A percentile compares a stretch with the other conserved stretches of the same genome.
These are phyloP conservation scores for Medicago arabica DNA, from an alignment of 306 rosid species.

Conservation along the genomic window DNA sequence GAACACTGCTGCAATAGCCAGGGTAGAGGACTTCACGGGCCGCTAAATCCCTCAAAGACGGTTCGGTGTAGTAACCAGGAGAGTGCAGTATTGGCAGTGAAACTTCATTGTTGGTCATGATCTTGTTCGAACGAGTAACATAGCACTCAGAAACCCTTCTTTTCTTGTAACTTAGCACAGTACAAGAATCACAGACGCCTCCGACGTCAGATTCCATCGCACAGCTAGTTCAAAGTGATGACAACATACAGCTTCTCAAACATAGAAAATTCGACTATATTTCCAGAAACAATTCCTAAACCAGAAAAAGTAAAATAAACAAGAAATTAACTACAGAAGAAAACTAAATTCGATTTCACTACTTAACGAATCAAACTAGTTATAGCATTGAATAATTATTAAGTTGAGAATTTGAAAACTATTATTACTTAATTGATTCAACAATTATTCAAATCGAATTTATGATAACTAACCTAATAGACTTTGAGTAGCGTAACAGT, in stretches of 20 bases:
- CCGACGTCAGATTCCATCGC: conserved; percentile 51
- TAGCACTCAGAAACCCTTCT: conserved; percentile 51
- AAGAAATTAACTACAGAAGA: no score
- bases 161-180: conserved; percentile 49
- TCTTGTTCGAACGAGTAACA: conserved; percentile 34
- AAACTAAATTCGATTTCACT: neutral
- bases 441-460: conserved; percentile 10
- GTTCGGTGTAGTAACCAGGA: conserved; percentile 63
- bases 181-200: conserved; percentile 42
- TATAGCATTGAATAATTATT: neutral
- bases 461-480: neutral
- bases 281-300: conserved; percentile 27
- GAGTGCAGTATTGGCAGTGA: conserved; percentile 59
- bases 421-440: neutral
- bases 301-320: no score
- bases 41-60: conserved; percentile 67
- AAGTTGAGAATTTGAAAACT: no score
- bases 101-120: conserved; percentile 48
- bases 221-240: conserved; percentile 35
- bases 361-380: neutral
- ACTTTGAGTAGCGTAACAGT: no score
- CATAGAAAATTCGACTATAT: conserved; percentile 25
- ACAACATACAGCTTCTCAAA: conserved; percentile 23
- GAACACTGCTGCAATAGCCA: conserved; percentile 69
- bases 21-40: conserved; percentile 61